Base-by-base conservation (phyloP, 2,329 filamentous ascomycete genomes). In the Purpureocillium takamizusanense region DNA sequence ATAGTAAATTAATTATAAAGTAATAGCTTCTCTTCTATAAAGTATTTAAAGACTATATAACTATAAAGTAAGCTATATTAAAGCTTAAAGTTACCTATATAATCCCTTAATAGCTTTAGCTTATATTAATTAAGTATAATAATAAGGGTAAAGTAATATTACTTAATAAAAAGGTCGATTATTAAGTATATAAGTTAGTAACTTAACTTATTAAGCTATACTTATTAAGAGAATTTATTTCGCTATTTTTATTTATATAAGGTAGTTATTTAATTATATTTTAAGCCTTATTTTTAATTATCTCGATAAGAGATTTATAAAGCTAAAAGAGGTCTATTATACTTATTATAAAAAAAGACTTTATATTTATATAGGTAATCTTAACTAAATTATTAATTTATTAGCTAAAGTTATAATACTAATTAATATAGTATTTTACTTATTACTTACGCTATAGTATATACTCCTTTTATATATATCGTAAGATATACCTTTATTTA, bases 1-100 rank as follows among this genome's bases (percentile, higher is more conserved):
- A 7, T 15, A 30, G 14, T 30, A 37, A 14, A 17, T 37, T 35
- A 25, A 23, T 9, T 15, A 21, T 21, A 35, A 7, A 9, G 28
- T 7, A 30, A 30, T 28, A 10, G 14, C 25, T 37, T 9, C 16
- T 37, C 10, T 37, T 30, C 16, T 28, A 14, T 16, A 37, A 31
- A 12, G 35, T 31, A 30, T 6, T 37, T 30, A 37, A 37, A 37
- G 15, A 10, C 15, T 37, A 37, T 29, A 10, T 37, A 37, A 7
- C 25, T 15, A 29, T 30, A 30, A 37, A 11, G 28, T 4, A 30
- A 29, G 11, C 27, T 37, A 29, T 31, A 18, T 37, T 33, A 17
- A 33, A 5, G 11, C 15, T 33, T 9, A 9, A 33, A 33, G 16
- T 14, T 13, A 5, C 15, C 15, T 33, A 17, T 14, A 31, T 31